Conservation (phyloP, 2,329 filamentous ascomycete species). For the Ascosphaera pollenicola region DNA sequence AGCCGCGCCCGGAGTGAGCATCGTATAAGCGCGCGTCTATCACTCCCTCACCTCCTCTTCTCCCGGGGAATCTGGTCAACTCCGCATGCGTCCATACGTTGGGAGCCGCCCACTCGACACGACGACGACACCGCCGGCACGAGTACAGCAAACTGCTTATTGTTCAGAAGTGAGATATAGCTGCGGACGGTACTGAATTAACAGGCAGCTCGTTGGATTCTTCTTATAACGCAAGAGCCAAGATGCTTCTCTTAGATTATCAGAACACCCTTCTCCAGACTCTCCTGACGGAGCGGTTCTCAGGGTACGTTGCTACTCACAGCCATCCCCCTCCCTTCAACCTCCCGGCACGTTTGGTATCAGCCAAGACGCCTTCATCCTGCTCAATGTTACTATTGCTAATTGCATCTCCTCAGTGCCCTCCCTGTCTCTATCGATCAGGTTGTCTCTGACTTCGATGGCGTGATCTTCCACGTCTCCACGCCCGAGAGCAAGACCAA, state of each 20-base stretch:
- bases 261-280: conserved; percentile 97
- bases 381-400: too few species aligned
- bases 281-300: conserved; percentile 84
- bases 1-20: too few species aligned
- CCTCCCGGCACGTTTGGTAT: too few species aligned
- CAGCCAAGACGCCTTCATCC: too few species aligned
- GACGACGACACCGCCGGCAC: too few species aligned
- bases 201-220: conserved; percentile 2
- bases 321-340: too few species aligned
- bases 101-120: too few species aligned
- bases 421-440: conserved; percentile 82
- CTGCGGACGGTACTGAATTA: neutral
- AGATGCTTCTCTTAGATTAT: conserved; percentile 88
- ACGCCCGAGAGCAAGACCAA: conserved; percentile 85
- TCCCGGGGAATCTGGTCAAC: too few species aligned
- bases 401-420: conserved; percentile 35
- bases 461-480: conserved; percentile 95
- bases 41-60: too few species aligned
- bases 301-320: conserved; percentile 52
- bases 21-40: too few species aligned
- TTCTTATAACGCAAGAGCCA: conserved; percentile 8
- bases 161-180: conserved; percentile 1
- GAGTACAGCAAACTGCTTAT: too few species aligned
- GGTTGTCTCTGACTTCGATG: conserved; percentile 96
- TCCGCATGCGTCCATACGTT: too few species aligned